Evolutionary conservation across 768 basidiomycete genomes (phyloP).

Genomic region (Boletus eberwhitei): DNA sequence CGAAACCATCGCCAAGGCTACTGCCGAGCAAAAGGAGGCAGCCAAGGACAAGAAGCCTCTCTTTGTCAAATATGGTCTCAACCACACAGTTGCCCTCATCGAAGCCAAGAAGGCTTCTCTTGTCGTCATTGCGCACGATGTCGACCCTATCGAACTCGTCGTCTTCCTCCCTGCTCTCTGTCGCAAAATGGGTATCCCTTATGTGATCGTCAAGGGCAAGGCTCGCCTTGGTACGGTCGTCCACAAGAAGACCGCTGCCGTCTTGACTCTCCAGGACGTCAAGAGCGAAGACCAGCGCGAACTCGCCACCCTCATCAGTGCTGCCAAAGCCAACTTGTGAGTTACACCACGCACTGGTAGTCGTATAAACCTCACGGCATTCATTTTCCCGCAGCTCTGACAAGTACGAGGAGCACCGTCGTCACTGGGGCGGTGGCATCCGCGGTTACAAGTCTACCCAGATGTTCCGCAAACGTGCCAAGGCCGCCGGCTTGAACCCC

Average conservation of each 20-base stretch:
- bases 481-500: slow-evolving; percentile 74
- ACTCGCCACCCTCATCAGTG: slow-evolving; percentile 86
- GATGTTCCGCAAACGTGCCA: slow-evolving; percentile 92
- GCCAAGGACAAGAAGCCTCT: slow-evolving; percentile 90
- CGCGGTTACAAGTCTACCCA: slow-evolving; percentile 93
- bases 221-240: slow-evolving; percentile 97
- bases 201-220: slow-evolving; percentile 98
- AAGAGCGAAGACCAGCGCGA: slow-evolving; percentile 92
- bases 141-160: slow-evolving; percentile 98
- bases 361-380: slow-evolving; percentile 1
- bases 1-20: slow-evolving; percentile 67
- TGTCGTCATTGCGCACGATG: slow-evolving; percentile 95
- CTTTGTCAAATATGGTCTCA: slow-evolving; percentile 94
- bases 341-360: slow-evolving; percentile 30
- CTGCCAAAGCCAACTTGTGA: slow-evolving; percentile 96
- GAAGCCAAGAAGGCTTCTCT: slow-evolving; percentile 98
- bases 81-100: slow-evolving; percentile 92
- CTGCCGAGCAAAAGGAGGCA: slow-evolving; percentile 76
- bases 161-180: slow-evolving; percentile 97
- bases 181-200: slow-evolving; percentile 99
- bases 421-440: slow-evolving; percentile 94
- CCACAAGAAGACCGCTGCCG: slow-evolving; percentile 97
- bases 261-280: slow-evolving; percentile 90
- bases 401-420: slow-evolving; percentile 90
- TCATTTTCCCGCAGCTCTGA: slow-evolving; percentile 52